Conservation (phyloP, 2,329 filamentous ascomycete species). For the Paracoccidioides brasiliensis region DNA sequence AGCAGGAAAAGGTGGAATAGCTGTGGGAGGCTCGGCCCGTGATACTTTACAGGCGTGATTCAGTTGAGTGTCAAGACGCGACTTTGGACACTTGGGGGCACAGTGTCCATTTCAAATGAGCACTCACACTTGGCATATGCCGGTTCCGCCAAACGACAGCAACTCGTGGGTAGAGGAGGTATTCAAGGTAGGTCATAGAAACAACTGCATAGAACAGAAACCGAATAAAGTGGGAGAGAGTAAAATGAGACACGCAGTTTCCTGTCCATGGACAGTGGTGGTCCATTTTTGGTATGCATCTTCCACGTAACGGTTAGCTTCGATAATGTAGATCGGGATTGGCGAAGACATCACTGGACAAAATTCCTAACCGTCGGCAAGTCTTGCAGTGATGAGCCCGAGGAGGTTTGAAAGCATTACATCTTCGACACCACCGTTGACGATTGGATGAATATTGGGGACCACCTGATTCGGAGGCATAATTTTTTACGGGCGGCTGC, state of each 20-base stretch:
- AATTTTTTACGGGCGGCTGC: conserved; percentile 9
- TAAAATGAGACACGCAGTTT: conserved; percentile 54
- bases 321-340: conserved; percentile 6
- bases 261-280: conserved; percentile 55
- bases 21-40: conserved; percentile 42
- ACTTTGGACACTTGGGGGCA: background rate
- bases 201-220: conserved; percentile 47
- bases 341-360: background rate
- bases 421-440: conserved; percentile 48
- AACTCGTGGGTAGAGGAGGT: conserved; percentile 40
- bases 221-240: conserved; percentile 52
- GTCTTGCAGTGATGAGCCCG: conserved; percentile 53
- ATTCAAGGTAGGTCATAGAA: conserved; percentile 45
- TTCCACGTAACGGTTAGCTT: conserved; percentile 14
- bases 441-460: conserved; percentile 11
- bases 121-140: conserved; percentile 43
- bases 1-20: conserved; percentile 44
- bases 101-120: background rate
- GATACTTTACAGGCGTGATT: conserved; percentile 34
- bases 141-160: conserved; percentile 43
- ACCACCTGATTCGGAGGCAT: background rate
- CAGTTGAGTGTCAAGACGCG: conserved; percentile 6
- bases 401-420: conserved; percentile 47
- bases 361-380: conserved; percentile 40
- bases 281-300: conserved; percentile 53